Evolutionary conservation across 1,284 basidiomycete genomes (phyloP).

Genomic region (Leccinum subrobustum): DNA sequence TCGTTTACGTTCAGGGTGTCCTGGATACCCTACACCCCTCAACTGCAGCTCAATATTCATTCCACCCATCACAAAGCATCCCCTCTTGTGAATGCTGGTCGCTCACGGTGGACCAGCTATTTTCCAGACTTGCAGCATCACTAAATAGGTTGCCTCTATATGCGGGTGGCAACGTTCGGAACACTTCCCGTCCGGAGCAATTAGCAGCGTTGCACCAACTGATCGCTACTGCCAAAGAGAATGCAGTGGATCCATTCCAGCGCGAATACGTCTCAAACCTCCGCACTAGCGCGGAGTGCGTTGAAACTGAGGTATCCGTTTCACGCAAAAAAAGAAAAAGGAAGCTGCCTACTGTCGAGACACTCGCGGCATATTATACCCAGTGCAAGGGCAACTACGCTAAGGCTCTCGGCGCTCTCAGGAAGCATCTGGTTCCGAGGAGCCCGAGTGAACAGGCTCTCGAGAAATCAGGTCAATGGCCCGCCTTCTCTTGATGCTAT

Average conservation of each 20-base stretch:
- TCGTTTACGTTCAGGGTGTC: conserved; percentile 16
- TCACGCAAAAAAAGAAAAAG: too few species aligned
- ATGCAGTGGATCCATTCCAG: conserved; percentile 16
- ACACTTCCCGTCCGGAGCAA: background rate
- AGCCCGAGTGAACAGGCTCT: conserved; percentile 12
- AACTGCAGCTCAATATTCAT: conserved; percentile 8
- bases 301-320: background rate
- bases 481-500: background rate
- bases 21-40: background rate
- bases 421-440: conserved; percentile 8
- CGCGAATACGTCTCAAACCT: conserved; percentile 17
- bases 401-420: conserved; percentile 8
- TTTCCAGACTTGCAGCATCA: conserved; percentile 6
- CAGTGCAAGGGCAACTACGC: background rate
- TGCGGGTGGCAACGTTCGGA: background rate
- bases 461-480: conserved; percentile 26
- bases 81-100: background rate
- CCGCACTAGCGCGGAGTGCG: conserved; percentile 9
- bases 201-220: conserved; percentile 2
- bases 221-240: conserved; percentile 1
- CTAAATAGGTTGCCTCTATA: background rate
- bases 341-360: conserved; percentile 2
- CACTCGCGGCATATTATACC: conserved; percentile 9
- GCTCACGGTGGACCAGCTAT: conserved; percentile 4
- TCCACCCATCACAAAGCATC: conserved; percentile 7